Percentiles rank a stretch among this genome's conserved stretches.
These are phyloP conservation scores for Cercophora sp. DNA, from an alignment of 495 filamentous ascomycete genomes.

Conservation along the genomic window DNA sequence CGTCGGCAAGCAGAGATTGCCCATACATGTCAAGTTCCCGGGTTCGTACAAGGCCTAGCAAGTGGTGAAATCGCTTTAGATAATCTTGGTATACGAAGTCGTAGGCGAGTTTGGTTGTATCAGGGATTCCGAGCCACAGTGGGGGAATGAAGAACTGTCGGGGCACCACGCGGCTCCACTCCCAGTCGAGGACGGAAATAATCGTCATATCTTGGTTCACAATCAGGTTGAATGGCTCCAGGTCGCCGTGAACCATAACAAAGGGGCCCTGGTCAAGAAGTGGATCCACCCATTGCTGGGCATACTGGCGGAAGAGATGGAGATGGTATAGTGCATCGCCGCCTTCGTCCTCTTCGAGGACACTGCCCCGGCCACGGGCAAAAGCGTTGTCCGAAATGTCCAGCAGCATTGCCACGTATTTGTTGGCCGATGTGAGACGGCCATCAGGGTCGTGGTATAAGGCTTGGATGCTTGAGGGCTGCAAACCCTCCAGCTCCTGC, in stretches of 20 bases:
- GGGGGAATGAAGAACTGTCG: constrained; percentile 27
- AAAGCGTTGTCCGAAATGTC: constrained; percentile 1
- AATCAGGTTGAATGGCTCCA: constrained; percentile 27
- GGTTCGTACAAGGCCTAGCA: neutral
- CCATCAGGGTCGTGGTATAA: constrained; percentile 11
- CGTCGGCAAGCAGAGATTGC: neutral
- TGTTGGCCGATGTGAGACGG: constrained; percentile 19
- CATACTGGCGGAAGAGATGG: constrained; percentile 20
- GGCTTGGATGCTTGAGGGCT: constrained; percentile 16
- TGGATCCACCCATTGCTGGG: constrained; percentile 18
- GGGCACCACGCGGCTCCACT: constrained; percentile 29
- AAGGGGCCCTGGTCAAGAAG: constrained; percentile 26
- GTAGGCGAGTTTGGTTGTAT: constrained; percentile 1
- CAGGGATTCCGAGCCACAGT: constrained; percentile 17
- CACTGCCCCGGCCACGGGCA: neutral
- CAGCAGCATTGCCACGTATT: constrained; percentile 12
- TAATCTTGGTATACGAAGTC: constrained; percentile 2
- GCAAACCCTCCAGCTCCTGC: constrained; percentile 25
- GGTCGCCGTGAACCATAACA: constrained; percentile 27
- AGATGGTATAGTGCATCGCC: constrained; percentile 18
- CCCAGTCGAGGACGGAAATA: constrained; percentile 28
- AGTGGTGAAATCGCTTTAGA: constrained; percentile 1
- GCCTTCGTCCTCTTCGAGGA: neutral
- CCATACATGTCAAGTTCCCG: neutral
- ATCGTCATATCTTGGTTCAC: constrained; percentile 27